Evolutionary conservation across 768 basidiomycete species (phyloP), one percentile per base, ranked within the genome.

Genomic region (Leccinum variicolor): DNA sequence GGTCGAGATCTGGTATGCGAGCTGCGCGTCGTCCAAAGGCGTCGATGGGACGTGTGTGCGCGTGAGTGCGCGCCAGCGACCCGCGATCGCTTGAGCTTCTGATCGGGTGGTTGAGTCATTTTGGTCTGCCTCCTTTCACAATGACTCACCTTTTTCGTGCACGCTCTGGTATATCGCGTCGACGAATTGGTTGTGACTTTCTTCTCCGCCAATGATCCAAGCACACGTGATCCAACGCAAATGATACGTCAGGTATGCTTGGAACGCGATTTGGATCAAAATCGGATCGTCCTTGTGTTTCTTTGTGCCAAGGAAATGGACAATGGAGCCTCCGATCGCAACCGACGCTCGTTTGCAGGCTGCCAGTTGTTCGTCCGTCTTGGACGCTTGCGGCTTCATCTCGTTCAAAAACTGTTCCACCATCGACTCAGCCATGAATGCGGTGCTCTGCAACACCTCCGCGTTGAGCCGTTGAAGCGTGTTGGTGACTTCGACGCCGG

Each of bases 361-460:
- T 1, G 59, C 62, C 5, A 62, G 29, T 46, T 72, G 70, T n/a
- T 66, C 67, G 11, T 62, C 58, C 1, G 61, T 57, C 52, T 60
- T 64, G 50, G 57, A 55, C 1, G 31, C 60, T 51, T 45, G 60
- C 1, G 25, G 39, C 26, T 39, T 34, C 13, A 29, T 23, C 36
- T 65, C 69, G 14, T 70, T 67, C 9, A 64, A 68, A 66, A 78
- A 77, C 1, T 73, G 51, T 49, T 81, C 81, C 2, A 79, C 74
- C 55, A 83, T 73, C 33, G 75, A 64, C 55, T 82, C 81, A 1
- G 81, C 76, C 55, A 83, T 74, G 55, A 71, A 74, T 0, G 79
- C 77, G 2, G 81, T 78, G 15, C 75, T 75, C 62, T 84, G 80
- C 31, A 75, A 74, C 29, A 82, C 78, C 57, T 77, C 76, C 7